These are phyloP conservation scores for Gynostemma pentaphyllum DNA, from an alignment of 306 rosid species.

Conservation along the genomic window DNA sequence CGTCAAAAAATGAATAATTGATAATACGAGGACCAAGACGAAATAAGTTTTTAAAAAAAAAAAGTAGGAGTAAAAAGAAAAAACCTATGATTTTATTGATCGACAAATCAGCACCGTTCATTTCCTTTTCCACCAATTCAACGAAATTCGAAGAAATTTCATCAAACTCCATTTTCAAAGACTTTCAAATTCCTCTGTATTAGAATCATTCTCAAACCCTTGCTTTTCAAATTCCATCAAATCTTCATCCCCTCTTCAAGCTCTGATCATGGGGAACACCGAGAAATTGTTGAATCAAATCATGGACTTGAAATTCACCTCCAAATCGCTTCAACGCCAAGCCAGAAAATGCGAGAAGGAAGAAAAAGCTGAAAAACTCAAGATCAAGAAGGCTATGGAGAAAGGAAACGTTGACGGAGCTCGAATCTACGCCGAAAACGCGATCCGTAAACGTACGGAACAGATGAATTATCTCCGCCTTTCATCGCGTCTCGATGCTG, in stretches of 20 bases:
- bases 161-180: not conserved
- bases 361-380: conserved; percentile 85
- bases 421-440: conserved; percentile 93
- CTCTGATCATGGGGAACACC: conserved; percentile 71
- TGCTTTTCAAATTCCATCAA: not conserved
- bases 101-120: conserved; percentile 1
- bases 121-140: not conserved
- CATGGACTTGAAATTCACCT: conserved; percentile 89
- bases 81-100: not conserved
- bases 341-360: conserved; percentile 92
- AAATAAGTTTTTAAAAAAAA: not conserved
- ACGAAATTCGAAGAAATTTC: not conserved
- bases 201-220: conserved; percentile 7
- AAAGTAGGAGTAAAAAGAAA: not conserved
- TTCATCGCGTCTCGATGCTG: conserved; percentile 85
- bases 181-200: not conserved
- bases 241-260: not conserved
- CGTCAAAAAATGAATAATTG: no score
- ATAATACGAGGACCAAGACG: no score
- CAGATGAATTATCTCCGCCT: conserved; percentile 97
- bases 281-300: conserved; percentile 91
- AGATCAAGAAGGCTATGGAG: conserved; percentile 98
- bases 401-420: conserved; percentile 94
- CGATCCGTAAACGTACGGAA: conserved; percentile 86
- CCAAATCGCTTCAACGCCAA: conserved; percentile 88